Evolutionary conservation across 768 basidiomycete species (phyloP).

Genomic region (Tephrocybe rancida): DNA sequence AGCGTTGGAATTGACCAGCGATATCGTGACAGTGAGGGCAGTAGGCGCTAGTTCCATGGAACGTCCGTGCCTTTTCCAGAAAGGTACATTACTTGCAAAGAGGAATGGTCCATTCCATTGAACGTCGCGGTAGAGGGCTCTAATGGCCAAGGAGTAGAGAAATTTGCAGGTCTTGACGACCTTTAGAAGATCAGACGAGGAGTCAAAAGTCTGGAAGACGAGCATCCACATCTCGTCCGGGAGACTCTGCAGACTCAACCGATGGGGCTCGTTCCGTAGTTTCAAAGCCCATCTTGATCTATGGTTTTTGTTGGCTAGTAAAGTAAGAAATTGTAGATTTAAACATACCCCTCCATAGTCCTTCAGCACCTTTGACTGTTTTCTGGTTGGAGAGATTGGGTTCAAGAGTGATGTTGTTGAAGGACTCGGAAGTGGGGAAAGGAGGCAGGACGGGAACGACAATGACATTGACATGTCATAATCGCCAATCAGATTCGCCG

Average conservation of each 20-base stretch:
- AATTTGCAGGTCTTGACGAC: constrained; percentile 16
- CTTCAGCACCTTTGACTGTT: too few relatives aligned
- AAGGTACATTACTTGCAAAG: constrained; percentile 12
- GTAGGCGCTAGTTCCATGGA: constrained; percentile 14
- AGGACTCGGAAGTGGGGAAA: too few relatives aligned
- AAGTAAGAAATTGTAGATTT: too few relatives aligned
- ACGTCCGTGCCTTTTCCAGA: constrained; percentile 11
- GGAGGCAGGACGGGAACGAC: too few relatives aligned
- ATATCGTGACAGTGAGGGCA: constrained; percentile 16
- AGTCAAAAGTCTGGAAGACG: constrained; percentile 15
- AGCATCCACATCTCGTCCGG: constrained; percentile 20
- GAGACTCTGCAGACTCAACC: constrained; percentile 11
- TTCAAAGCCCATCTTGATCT: background rate
- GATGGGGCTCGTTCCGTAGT: background rate
- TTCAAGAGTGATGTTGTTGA: too few relatives aligned
- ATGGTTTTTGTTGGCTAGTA: background rate
- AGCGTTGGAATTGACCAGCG: constrained; percentile 6
- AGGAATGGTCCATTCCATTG: constrained; percentile 17
- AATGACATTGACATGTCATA: too few relatives aligned
- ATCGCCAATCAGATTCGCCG: too few relatives aligned
- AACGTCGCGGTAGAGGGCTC: constrained; percentile 19
- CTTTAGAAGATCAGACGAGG: constrained; percentile 17
- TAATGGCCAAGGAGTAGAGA: constrained; percentile 18
- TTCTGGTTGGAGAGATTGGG: too few relatives aligned
- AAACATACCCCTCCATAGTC: too few relatives aligned